phyloP scores from a whole-genome alignment of 352 stramenopile species.

The Phytophthora pisi region DNA sequence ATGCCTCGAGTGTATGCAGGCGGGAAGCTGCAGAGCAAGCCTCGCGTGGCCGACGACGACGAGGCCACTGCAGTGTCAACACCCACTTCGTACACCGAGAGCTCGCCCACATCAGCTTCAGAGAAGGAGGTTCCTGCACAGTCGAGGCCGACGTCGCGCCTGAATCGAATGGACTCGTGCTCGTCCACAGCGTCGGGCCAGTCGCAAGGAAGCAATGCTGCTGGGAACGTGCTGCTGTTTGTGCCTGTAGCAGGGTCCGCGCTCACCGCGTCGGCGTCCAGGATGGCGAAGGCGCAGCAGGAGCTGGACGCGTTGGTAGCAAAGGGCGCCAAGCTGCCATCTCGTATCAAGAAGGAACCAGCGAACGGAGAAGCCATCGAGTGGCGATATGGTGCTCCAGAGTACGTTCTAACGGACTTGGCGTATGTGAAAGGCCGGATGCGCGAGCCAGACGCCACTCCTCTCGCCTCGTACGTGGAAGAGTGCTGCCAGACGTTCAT shows the following conservation, averaged over 20 bases:
- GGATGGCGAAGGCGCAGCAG: constrained; percentile 60
- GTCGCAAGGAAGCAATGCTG: constrained; percentile 28
- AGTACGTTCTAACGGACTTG: constrained; percentile 82
- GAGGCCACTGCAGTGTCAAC: constrained; percentile 29
- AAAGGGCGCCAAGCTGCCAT: constrained; percentile 56
- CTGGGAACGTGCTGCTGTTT: constrained; percentile 73
- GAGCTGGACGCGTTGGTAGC: constrained; percentile 62
- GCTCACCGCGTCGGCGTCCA: constrained; percentile 67
- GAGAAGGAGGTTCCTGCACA: background rate
- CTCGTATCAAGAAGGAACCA: constrained; percentile 42
- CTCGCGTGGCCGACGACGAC: constrained; percentile 31
- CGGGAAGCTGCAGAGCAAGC: constrained; percentile 31
- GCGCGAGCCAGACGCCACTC: constrained; percentile 59
- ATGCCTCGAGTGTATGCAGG: constrained; percentile 35
- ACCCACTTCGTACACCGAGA: constrained; percentile 30
- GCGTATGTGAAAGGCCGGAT: constrained; percentile 68
- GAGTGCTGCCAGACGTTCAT: constrained; percentile 79
- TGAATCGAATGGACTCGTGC: constrained; percentile 34
- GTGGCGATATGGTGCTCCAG: constrained; percentile 71
- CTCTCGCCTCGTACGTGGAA: constrained; percentile 76
- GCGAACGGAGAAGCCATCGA: constrained; percentile 30
- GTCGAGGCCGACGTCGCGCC: constrained; percentile 11
- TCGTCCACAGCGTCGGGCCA: constrained; percentile 36
- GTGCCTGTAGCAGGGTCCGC: constrained; percentile 68
- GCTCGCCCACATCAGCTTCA: constrained; percentile 29